Base-by-base conservation (phyloP, 345 rosid species). In the Aquilaria malaccensis region DNA sequence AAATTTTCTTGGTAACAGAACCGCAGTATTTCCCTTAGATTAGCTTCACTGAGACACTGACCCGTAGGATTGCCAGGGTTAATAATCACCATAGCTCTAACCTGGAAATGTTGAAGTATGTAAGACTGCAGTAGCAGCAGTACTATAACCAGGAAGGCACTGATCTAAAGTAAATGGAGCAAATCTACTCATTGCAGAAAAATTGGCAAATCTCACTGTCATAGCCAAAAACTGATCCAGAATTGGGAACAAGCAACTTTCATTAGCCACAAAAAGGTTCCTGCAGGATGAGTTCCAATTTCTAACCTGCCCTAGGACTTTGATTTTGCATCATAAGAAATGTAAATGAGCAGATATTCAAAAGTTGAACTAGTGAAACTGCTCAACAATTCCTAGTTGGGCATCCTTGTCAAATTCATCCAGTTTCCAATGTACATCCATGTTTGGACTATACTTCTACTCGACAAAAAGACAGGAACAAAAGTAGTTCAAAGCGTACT, bases 61-160 rank as follows among this genome's bases (percentile, higher is more conserved):
- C 99, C 99, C 41, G 99, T 94, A 45, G 99, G 99, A 74, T 94
- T 94, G n/a, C 97, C 99, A 2, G 99, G 99, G 81, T 94, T 94
- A 58, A 94, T 94, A 66, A 94, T 90, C 65, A 94, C 99, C 99
- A 94, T 90, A 46, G 99, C 99, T 77, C 83, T 82, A 55, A 88
- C 89, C 99, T 94, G 83, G 46, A 60, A 64, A 77, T 13, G 58
- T 48, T 33, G 49, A 55, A 52, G 30, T 33, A 58, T 30, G 33
- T 58, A 31, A 64, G 47, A 63, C 31, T 37, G 43, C 7, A 37
- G 7, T 37, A 22, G 43, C 7, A 37, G 7, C 7, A 58, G 61
- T 7, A 31, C 7, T 30, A 13, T 56, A 9, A 37, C 43, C 43
- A 37, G 43, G 43, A 37, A 37, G 43, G 43, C 43, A 37, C 43